phyloP scores from a whole-genome alignment of 805 yeast species.

The Naumovozyma castellii region DNA sequence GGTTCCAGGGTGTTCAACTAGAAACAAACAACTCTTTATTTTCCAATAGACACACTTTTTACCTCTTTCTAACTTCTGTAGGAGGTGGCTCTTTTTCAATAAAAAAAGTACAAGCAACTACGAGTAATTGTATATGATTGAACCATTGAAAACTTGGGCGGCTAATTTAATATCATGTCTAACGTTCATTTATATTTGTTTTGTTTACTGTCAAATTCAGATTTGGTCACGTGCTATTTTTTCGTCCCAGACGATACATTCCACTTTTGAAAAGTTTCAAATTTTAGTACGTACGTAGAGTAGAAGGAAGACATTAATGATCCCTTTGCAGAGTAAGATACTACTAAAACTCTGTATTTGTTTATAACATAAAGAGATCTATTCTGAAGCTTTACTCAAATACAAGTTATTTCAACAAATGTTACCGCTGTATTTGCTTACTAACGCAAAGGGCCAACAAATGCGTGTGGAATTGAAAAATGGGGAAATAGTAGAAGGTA shows the following conservation, averaged over 20 bases:
- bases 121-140: not conserved
- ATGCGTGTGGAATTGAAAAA: conserved; percentile 82
- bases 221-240: too few relatives aligned
- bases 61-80: too few relatives aligned
- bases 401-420: conserved; percentile 7
- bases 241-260: not conserved
- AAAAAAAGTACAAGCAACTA: too few relatives aligned
- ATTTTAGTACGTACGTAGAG: not conserved
- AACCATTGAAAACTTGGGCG: not conserved
- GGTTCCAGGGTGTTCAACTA: too few relatives aligned
- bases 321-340: not conserved
- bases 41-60: too few relatives aligned
- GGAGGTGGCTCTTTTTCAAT: too few relatives aligned
- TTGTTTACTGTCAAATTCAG: too few relatives aligned
- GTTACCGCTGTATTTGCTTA: conserved; percentile 87
- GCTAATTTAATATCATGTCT: not conserved
- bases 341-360: too few relatives aligned
- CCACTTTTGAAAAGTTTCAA: not conserved
- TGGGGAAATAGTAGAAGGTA: conserved; percentile 84
- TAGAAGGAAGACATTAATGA: not conserved
- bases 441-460: conserved; percentile 83
- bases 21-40: too few relatives aligned
- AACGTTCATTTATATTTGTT: not conserved
- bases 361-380: too few relatives aligned
- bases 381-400: too few relatives aligned